Percentiles rank a stretch among this genome's conserved stretches.
phyloP scores from a whole-genome alignment of 2,329 filamentous ascomycete genomes.

The Paecilomyces formosus region DNA sequence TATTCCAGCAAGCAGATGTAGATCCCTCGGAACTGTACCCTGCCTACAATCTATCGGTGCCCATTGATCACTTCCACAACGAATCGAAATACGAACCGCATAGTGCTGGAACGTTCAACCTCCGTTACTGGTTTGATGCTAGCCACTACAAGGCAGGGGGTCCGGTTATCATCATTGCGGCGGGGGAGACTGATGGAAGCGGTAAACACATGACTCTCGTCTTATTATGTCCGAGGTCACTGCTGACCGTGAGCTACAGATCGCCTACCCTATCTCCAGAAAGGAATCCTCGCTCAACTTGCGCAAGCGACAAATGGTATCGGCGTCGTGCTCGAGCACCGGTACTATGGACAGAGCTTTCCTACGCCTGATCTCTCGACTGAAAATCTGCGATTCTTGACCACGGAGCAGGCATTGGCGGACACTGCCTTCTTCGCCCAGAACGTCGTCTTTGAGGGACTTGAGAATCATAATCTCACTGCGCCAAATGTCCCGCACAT shows the following conservation, averaged over 20 bases:
- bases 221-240: not conserved
- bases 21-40: constrained; percentile 29
- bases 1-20: not conserved
- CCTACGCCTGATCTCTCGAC: constrained; percentile 60
- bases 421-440: constrained; percentile 75
- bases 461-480: constrained; percentile 61
- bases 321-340: constrained; percentile 75
- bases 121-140: constrained; percentile 80
- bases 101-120: constrained; percentile 56
- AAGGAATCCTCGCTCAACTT: constrained; percentile 68
- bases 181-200: constrained; percentile 58
- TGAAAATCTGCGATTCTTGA: constrained; percentile 69
- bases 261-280: constrained; percentile 63
- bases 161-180: constrained; percentile 69
- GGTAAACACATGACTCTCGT: constrained; percentile 8
- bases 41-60: constrained; percentile 46
- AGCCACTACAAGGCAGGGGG: constrained; percentile 68
- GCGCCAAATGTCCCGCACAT: constrained; percentile 63
- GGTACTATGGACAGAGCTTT: constrained; percentile 75
- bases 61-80: constrained; percentile 78
- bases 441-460: constrained; percentile 62
- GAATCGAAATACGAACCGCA: constrained; percentile 72
- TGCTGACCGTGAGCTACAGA: constrained; percentile 29
- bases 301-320: constrained; percentile 64
- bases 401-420: constrained; percentile 74